A percentile compares a stretch with the other conserved stretches of the same genome.
Conservation (phyloP, 2,329 filamentous ascomycete species). For the Dryadomyces sulphureus region DNA sequence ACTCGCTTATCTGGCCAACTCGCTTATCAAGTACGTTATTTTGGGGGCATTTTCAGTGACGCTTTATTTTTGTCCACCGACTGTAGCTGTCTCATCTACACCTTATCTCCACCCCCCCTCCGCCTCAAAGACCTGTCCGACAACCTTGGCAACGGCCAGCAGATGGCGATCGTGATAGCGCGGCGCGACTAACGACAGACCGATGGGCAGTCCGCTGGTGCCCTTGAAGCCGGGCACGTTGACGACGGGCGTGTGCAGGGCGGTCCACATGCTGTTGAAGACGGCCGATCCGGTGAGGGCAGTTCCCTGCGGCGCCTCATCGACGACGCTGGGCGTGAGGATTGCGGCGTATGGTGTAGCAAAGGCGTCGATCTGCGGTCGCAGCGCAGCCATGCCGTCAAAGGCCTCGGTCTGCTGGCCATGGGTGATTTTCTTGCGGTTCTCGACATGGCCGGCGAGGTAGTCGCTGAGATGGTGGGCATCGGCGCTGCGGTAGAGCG, state of each 20-base stretch:
- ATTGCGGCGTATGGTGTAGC: slow-evolving; percentile 36
- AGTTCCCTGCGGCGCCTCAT: slow-evolving; percentile 28
- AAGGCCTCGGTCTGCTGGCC: slow-evolving; percentile 36
- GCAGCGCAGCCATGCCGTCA: slow-evolving; percentile 35
- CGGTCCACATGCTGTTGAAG: slow-evolving; percentile 38
- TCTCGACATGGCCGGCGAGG: slow-evolving; percentile 36
- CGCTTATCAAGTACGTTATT: too few relatives aligned
- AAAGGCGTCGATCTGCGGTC: slow-evolving; percentile 39
- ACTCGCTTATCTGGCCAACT: too few relatives aligned
- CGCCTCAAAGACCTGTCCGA: background rate
- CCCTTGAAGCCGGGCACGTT: slow-evolving; percentile 50
- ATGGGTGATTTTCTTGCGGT: slow-evolving; percentile 24
- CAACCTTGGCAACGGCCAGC: slow-evolving; percentile 16
- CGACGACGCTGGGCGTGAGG: slow-evolving; percentile 41
- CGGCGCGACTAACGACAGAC: slow-evolving; percentile 34
- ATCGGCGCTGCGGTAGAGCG: slow-evolving; percentile 34
- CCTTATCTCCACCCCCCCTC: background rate
- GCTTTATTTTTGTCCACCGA: background rate
- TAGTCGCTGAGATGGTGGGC: slow-evolving; percentile 25
- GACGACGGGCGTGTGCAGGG: slow-evolving; percentile 44
- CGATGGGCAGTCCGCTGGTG: slow-evolving; percentile 41
- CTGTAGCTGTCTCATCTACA: too few relatives aligned
- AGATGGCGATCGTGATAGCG: slow-evolving; percentile 29
- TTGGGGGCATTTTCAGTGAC: too few relatives aligned
- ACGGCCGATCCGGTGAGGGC: background rate